Conservation (phyloP, 2,329 filamentous ascomycete genomes). For the Aspergillus awamori region DNA sequence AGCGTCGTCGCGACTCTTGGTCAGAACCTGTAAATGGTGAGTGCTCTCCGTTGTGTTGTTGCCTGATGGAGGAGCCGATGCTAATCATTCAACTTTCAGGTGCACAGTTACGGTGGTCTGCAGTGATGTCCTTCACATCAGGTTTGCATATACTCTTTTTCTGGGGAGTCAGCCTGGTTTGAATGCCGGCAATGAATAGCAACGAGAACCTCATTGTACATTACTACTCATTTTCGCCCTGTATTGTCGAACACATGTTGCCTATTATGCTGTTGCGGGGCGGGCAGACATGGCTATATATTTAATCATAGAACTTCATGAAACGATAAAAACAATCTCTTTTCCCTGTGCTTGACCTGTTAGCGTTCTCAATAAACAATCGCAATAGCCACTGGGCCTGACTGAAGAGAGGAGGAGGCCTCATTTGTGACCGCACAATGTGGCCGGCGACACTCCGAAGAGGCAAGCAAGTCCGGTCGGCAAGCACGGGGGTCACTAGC, state of each 20-base stretch:
- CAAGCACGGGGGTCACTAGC: not conserved
- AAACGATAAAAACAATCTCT: not conserved
- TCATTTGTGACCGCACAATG: no score
- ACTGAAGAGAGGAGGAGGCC: no score
- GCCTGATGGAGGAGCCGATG: not conserved
- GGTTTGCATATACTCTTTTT: not conserved
- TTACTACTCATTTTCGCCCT: not conserved
- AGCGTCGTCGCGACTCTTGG: conserved; percentile 29
- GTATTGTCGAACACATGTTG: not conserved
- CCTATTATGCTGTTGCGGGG: not conserved
- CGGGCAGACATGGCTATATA: not conserved
- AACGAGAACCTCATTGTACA: conserved; percentile 2
- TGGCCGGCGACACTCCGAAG: no score
- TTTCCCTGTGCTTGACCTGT: not conserved
- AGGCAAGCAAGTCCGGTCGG: no score
- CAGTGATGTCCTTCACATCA: not conserved
- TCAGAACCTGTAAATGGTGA: conserved; percentile 29
- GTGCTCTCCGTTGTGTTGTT: not conserved
- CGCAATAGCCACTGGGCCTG: no score
- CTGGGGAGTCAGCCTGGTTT: not conserved
- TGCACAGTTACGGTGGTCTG: not conserved
- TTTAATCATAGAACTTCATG: conserved; percentile 6
- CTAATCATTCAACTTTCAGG: not conserved
- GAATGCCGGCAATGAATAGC: conserved; percentile 6
- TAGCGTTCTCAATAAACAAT: no score